phyloP scores from a whole-genome alignment of 129 eudicot species.

The Artemisia annua region DNA sequence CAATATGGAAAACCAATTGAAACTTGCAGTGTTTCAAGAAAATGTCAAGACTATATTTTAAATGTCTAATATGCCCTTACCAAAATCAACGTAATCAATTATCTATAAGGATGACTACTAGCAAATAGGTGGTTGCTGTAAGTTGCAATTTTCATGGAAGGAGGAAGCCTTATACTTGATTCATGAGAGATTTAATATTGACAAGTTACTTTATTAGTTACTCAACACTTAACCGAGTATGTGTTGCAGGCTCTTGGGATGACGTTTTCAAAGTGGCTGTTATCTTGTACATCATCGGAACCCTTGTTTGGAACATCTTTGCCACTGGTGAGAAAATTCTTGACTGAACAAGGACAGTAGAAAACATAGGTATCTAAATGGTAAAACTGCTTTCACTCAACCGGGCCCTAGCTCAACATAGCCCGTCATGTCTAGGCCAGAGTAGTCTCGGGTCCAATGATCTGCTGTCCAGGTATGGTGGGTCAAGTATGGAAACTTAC shows the following conservation, averaged over 20 bases:
- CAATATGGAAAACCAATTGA: not conserved
- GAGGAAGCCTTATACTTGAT: not conserved
- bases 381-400: slow-evolving; percentile 12
- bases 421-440: slow-evolving; percentile 9
- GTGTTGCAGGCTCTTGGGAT: slow-evolving; percentile 82
- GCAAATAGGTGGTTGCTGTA: not conserved
- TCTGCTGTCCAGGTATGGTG: slow-evolving; percentile 11
- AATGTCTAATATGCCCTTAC: not conserved
- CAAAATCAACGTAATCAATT: not conserved
- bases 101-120: not conserved
- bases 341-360: slow-evolving; percentile 43
- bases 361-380: slow-evolving; percentile 21
- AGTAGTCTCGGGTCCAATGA: slow-evolving; percentile 14
- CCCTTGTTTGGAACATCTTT: slow-evolving; percentile 88
- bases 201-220: not conserved
- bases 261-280: slow-evolving; percentile 95
- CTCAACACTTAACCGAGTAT: not conserved
- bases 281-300: slow-evolving; percentile 76
- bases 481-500: slow-evolving; percentile 23
- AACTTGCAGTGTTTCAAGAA: not conserved
- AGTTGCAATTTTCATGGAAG: not conserved
- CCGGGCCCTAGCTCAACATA: slow-evolving; percentile 19
- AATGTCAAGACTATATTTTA: not conserved
- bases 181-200: not conserved
- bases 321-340: slow-evolving; percentile 93